A percentile compares a stretch with the other conserved stretches of the same genome.
phyloP scores from a whole-genome alignment of 495 filamentous ascomycete genomes.

The Xylaria nigripes region DNA sequence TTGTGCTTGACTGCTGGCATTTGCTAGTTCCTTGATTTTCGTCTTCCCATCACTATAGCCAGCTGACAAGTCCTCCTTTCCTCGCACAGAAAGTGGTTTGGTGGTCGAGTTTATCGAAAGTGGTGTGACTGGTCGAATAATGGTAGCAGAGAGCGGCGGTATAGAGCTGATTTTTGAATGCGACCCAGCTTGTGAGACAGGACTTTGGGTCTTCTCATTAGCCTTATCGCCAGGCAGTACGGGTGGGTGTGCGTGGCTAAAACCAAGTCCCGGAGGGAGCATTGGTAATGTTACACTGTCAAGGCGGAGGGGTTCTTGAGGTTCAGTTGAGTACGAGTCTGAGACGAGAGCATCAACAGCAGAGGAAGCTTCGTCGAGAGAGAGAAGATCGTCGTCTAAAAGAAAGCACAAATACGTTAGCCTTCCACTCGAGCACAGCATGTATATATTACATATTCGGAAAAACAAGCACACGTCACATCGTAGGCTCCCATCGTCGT shows the following conservation, averaged over 20 bases:
- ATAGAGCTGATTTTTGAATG: slow-evolving; percentile 4
- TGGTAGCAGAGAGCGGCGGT: slow-evolving; percentile 8
- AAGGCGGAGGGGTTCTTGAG: slow-evolving; percentile 37
- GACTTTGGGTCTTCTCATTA: slow-evolving; percentile 13
- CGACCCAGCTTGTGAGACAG: slow-evolving; percentile 7
- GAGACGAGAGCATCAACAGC: slow-evolving; percentile 52
- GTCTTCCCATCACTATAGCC: slow-evolving; percentile 36
- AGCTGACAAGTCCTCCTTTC: slow-evolving; percentile 18
- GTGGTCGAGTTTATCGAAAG: slow-evolving; percentile 6
- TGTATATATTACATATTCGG: slow-evolving; percentile 18
- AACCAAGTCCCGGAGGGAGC: slow-evolving; percentile 58
- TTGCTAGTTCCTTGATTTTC: slow-evolving; percentile 38
- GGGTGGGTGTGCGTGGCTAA: slow-evolving; percentile 47
- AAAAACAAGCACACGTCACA: slow-evolving; percentile 33
- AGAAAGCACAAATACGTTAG: slow-evolving; percentile 27
- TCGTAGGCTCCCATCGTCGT: slow-evolving; percentile 47
- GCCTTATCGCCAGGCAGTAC: slow-evolving; percentile 3
- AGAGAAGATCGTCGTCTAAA: slow-evolving; percentile 42
- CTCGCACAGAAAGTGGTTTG: slow-evolving; percentile 11
- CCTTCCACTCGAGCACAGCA: slow-evolving; percentile 23
- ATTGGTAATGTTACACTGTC: slow-evolving; percentile 43
- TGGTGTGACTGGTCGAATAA: slow-evolving; percentile 22
- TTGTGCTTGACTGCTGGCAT: slow-evolving; percentile 38
- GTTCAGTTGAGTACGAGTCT: slow-evolving; percentile 31
- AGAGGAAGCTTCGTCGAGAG: slow-evolving; percentile 44